Percentiles rank a stretch among this genome's conserved stretches.
Conservation (phyloP, 179 eudicot species). For the Silene coronaria region DNA sequence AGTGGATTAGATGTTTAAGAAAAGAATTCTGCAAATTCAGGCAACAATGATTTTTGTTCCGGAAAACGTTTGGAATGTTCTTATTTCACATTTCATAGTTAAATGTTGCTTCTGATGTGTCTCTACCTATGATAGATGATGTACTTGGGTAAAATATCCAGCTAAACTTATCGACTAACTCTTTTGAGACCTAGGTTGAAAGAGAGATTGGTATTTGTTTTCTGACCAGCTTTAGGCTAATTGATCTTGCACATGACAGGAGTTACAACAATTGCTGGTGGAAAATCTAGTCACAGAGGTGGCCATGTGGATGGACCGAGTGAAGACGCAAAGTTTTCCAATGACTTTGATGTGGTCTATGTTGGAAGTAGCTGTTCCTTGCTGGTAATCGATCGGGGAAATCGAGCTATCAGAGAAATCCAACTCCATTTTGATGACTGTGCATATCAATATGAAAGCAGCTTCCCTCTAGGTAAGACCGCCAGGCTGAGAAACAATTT, state of each 20-base stretch:
- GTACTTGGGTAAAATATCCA: not conserved
- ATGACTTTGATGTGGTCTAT: constrained; percentile 90
- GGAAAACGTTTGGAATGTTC: not conserved
- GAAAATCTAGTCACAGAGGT: constrained; percentile 66
- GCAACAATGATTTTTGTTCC: not conserved
- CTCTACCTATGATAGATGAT: not conserved
- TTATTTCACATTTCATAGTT: not conserved
- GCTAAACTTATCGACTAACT: not conserved
- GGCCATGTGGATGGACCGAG: constrained; percentile 98
- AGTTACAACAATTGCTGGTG: constrained; percentile 95
- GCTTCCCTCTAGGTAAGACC: constrained; percentile 78
- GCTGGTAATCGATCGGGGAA: constrained; percentile 86
- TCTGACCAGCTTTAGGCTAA: not conserved
- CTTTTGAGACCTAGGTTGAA: not conserved
- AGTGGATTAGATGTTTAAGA: not conserved
- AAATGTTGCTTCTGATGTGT: not conserved
- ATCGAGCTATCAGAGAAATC: constrained; percentile 85
- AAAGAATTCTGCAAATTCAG: not conserved
- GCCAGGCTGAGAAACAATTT: not conserved
- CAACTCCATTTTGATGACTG: constrained; percentile 94
- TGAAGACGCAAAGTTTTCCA: constrained; percentile 92
- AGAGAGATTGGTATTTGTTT: not conserved
- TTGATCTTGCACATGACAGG: constrained; percentile 33
- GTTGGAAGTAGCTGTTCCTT: constrained; percentile 96
- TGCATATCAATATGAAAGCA: constrained; percentile 90